A percentile compares a stretch with the other conserved stretches of the same genome.
Evolutionary conservation across 306 rosid genomes (phyloP).

Genomic region (Cucurbita argyrosperma): DNA sequence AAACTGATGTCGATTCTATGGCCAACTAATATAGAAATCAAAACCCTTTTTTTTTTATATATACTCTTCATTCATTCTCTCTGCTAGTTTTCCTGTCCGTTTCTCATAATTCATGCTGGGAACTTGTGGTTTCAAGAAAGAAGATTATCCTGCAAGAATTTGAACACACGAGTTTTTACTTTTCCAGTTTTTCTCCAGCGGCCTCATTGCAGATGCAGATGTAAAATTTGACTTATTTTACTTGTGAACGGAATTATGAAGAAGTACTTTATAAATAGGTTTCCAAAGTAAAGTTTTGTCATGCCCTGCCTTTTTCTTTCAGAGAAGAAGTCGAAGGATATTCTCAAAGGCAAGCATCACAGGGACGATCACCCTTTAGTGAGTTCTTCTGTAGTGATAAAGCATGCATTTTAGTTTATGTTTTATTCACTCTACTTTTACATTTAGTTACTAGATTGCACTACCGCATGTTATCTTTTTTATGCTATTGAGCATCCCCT

Average conservation of each 20-base stretch:
- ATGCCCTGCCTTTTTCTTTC: conserved; percentile 10
- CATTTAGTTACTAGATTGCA: background rate
- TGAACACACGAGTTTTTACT: background rate
- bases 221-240: background rate
- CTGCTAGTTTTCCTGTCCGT: background rate
- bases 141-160: background rate
- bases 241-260: background rate
- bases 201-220: background rate
- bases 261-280: background rate
- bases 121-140: background rate
- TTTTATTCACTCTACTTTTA: background rate
- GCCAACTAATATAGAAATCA: background rate
- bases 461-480: too few species aligned
- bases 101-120: background rate
- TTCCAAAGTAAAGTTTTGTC: background rate
- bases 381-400: conserved; percentile 20
- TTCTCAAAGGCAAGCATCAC: conserved; percentile 35
- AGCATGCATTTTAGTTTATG: background rate
- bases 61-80: background rate
- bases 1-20: background rate
- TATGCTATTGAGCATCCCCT: background rate
- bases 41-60: background rate
- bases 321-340: conserved; percentile 68
- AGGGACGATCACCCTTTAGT: conserved; percentile 35
- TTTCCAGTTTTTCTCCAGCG: background rate